Evolutionary conservation across 345 rosid genomes (phyloP).

Genomic region (Mangifera indica): DNA sequence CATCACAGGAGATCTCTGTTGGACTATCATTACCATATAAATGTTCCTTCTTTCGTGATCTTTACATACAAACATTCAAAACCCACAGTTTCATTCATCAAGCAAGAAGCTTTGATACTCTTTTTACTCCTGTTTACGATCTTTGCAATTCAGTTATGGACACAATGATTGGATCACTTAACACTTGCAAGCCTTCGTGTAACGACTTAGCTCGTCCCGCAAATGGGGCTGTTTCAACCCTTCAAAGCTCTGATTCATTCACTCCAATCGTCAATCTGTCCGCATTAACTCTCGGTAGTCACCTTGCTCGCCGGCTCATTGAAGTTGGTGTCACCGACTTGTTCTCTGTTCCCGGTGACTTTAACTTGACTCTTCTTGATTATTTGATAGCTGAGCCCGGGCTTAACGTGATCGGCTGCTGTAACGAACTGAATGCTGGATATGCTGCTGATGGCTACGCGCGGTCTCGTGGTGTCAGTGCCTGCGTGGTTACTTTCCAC

Average conservation of each 20-base stretch:
- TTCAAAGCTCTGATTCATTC: constrained; percentile 33
- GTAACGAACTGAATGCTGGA: constrained; percentile 83
- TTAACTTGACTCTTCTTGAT: constrained; percentile 76
- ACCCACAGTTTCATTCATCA: not conserved
- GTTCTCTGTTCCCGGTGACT: constrained; percentile 75
- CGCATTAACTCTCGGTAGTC: constrained; percentile 59
- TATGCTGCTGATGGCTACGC: constrained; percentile 86
- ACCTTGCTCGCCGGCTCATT: constrained; percentile 66
- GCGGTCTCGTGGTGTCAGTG: constrained; percentile 68
- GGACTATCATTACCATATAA: not conserved
- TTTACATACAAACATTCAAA: not conserved
- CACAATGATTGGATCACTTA: constrained; percentile 47
- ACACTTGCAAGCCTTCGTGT: constrained; percentile 36
- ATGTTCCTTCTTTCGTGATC: not conserved
- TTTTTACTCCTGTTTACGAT: not conserved
- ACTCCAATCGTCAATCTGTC: constrained; percentile 24
- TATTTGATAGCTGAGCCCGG: constrained; percentile 72
- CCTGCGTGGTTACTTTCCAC: constrained; percentile 74
- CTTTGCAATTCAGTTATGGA: constrained; percentile 35
- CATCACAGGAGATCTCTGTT: not conserved
- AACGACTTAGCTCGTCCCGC: constrained; percentile 40
- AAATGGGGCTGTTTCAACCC: constrained; percentile 36
- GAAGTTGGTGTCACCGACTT: constrained; percentile 50
- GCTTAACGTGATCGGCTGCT: constrained; percentile 67
- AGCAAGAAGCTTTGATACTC: too few species aligned